These are phyloP conservation scores for Trichoderma arundinaceum DNA, from an alignment of 2,329 filamentous ascomycete genomes.

Conservation along the genomic window DNA sequence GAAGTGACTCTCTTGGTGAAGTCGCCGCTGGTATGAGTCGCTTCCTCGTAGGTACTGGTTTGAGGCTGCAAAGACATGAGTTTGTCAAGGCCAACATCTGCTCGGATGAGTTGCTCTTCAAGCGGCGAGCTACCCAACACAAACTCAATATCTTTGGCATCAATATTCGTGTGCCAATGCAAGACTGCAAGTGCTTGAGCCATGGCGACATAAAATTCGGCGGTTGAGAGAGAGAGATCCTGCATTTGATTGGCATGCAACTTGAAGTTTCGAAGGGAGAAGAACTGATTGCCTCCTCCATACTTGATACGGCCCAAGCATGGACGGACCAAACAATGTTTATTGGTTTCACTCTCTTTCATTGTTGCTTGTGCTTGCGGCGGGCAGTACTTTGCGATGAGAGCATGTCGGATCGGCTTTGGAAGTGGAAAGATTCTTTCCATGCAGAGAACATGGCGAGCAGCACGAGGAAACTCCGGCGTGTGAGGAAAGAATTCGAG, in stretches of 20 bases:
- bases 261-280: conserved; percentile 19
- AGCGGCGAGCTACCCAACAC: conserved; percentile 48
- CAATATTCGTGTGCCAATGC: conserved; percentile 54
- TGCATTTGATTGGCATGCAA: conserved; percentile 58
- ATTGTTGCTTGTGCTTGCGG: not conserved
- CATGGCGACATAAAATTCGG: conserved; percentile 51
- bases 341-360: conserved; percentile 1
- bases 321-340: conserved; percentile 12
- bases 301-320: conserved; percentile 2
- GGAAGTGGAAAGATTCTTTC: conserved; percentile 13
- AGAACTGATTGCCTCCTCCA: not conserved
- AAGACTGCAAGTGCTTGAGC: conserved; percentile 56
- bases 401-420: not conserved
- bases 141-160: conserved; percentile 62
- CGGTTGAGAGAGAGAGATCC: conserved; percentile 40
- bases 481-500: not conserved
- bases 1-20: conserved; percentile 13
- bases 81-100: not conserved
- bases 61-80: not conserved
- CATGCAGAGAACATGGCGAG: conserved; percentile 10
- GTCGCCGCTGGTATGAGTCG: not conserved
- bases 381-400: not conserved
- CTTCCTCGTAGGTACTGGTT: conserved; percentile 2
- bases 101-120: not conserved
- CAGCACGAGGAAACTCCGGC: not conserved